Evolutionary conservation across 2,329 filamentous ascomycete species (phyloP), one percentile per base, ranked within the genome.

Genomic region (Monosporascus sp.): DNA sequence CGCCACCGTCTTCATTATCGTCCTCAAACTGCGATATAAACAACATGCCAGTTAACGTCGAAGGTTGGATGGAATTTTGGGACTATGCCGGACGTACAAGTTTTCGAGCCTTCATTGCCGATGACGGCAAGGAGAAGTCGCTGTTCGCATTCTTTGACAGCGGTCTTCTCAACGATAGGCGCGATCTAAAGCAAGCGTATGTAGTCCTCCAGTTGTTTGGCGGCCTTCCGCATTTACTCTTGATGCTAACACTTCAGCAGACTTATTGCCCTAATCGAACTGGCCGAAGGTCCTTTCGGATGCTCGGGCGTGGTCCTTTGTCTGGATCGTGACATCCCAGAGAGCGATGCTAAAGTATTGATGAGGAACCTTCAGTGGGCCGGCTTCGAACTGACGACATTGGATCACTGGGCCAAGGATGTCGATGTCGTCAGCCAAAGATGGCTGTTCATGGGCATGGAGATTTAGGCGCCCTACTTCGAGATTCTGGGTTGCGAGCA

Each of bases 311-410:
- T 96, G 57, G 84, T 95, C 58, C 84, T 91, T 63, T 92, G 89
- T 71, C 79, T 96, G 58, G 90, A 93, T 69, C 88, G 91, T 58
- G 76, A 77, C 46, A 82, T 87, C 58, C 78, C 82, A 40, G 72
- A 78, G 26, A 74, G 80, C 55, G 84, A 89, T 57, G 76, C 81
- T 54, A 82, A 86, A 61, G 78, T 85, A 54, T 77, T 93, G 61
- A 84, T 88, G 65, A 90, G 88, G 70, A 92, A 91, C 65, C 81
- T 97, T 50, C 89, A 91, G 69, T 97, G 92, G 92, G 92, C 95
- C 59, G 92, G 92, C 52, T 96, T 96, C 67, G 88, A 89, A 67
- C 80, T 93, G 60, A 85, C 84, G 49, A 93, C 89, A 24, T 78
- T 97, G 44, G 86, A 91, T 61, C 81, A 84, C 62, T 96, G 91